phyloP scores from a whole-genome alignment of 352 stramenopile genomes.

The Pythium brachiatum region DNA sequence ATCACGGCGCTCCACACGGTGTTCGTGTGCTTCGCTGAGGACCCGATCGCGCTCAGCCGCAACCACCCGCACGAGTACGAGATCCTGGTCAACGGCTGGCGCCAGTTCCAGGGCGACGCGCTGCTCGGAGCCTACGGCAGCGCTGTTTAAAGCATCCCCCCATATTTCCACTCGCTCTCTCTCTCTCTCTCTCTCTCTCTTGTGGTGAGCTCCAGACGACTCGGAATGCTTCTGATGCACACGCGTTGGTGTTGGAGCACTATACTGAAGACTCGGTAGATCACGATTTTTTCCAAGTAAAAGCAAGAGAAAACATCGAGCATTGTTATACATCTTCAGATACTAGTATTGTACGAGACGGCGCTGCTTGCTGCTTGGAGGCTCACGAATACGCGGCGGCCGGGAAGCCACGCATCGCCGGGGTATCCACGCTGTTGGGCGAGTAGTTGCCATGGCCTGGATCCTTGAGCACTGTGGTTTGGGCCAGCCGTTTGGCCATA shows the following conservation, averaged over 20 bases:
- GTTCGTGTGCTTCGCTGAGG: constrained; percentile 88
- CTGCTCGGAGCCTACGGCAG: constrained; percentile 66
- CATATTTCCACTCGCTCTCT: neutral
- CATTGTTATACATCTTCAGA: neutral
- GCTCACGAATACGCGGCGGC: constrained; percentile 16
- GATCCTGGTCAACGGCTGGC: constrained; percentile 68
- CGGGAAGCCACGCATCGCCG: neutral
- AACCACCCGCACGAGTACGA: constrained; percentile 84
- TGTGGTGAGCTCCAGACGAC: neutral
- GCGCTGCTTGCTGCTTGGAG: neutral
- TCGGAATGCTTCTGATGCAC: too few relatives aligned
- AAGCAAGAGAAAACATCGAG: neutral
- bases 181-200: constrained; percentile 1
- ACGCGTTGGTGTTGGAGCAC: too few relatives aligned
- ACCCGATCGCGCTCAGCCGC: constrained; percentile 78
- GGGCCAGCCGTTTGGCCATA: neutral
- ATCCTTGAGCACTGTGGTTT: neutral
- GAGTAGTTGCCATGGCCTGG: neutral
- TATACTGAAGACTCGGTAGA: neutral
- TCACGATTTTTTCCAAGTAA: neutral
- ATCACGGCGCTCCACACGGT: constrained; percentile 83
- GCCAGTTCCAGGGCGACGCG: constrained; percentile 77
- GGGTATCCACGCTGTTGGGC: constrained; percentile 1
- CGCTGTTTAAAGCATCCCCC: constrained; percentile 48
- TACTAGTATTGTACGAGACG: neutral